Percentiles rank a stretch among this genome's conserved stretches.
Evolutionary conservation across 305 asterid species (phyloP).

Genomic region (Solanum aculeatissimum): DNA sequence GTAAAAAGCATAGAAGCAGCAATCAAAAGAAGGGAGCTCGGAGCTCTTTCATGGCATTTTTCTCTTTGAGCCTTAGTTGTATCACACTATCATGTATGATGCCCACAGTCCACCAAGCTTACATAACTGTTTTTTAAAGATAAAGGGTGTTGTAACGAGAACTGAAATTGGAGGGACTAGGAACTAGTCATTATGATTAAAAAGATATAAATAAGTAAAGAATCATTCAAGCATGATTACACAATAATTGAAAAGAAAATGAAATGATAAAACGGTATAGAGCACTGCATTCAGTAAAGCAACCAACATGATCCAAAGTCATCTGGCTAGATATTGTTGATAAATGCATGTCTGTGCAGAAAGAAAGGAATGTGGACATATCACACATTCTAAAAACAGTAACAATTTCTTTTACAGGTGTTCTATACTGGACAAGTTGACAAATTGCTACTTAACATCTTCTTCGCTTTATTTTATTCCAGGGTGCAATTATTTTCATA

Average conservation of each 20-base stretch:
- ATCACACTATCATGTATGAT: background rate
- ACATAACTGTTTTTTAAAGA: background rate
- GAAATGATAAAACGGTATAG: background rate
- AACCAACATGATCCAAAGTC: background rate
- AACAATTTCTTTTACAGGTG: background rate
- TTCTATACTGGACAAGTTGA: background rate
- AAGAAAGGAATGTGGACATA: background rate
- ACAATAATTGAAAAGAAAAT: background rate
- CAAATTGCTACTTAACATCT: background rate
- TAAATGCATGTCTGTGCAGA: background rate
- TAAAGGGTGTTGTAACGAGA: background rate
- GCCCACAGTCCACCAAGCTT: background rate
- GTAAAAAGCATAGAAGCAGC: background rate
- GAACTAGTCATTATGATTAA: background rate
- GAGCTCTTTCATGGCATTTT: background rate
- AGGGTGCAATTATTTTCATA: background rate
- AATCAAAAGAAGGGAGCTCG: background rate
- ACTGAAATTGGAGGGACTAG: background rate
- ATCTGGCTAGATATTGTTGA: background rate
- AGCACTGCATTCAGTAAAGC: background rate
- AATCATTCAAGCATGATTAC: no score
- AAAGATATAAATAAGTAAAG: background rate
- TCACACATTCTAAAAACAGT: background rate
- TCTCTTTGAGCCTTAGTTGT: background rate
- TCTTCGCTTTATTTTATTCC: background rate